Base-by-base conservation (phyloP, 176 grass and related monocot genomes). In the Carex scoparia region DNA sequence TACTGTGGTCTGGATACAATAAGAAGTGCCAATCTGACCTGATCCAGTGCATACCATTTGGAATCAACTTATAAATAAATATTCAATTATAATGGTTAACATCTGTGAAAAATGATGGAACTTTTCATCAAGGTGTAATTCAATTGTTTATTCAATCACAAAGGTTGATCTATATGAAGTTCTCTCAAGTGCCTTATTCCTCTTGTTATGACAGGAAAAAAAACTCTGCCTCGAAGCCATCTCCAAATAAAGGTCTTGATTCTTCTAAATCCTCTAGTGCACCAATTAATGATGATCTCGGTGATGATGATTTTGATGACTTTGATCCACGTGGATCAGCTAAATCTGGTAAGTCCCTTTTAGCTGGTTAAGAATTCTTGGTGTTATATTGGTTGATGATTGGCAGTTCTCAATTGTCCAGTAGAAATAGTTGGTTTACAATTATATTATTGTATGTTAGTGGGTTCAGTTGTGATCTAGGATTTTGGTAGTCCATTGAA, bases 321-420 rank as follows among this genome's bases (percentile, higher is more conserved):
- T 99, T 99, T 62, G 93, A 99, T 85, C 97, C 97, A 66, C 97
- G 97, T 30, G 97, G 93, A 85, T 95, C 92, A 84, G 81, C 91
- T 81, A 87, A 86, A 91, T 86, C 87, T 82, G 90, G 97, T 99
- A 85, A 65, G 27, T 67, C 30, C 66, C 75, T 51, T 72, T 71
- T 8, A 78, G 81, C 65, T 61, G 37, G 5, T 54, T 84, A 32
- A 16, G 19, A 4, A 69, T 55, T 82, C 14, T 23, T 64, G 12
- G 16, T 67, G 30, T 65, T 35, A 58, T 79, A 33, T 58, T 35
- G 51, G 30, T 51, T 75, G 8, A 10, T 23, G 46, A 10, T 75
- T 75, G 51, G 71, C 32, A 48, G 40, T 42, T 37, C 15, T 48
- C 38, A 68, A 76, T 77, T 59, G 10, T 18, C 62, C 40, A 55